Conservation (phyloP, 2,329 filamentous ascomycete species). For the Colletotrichum sp. region DNA sequence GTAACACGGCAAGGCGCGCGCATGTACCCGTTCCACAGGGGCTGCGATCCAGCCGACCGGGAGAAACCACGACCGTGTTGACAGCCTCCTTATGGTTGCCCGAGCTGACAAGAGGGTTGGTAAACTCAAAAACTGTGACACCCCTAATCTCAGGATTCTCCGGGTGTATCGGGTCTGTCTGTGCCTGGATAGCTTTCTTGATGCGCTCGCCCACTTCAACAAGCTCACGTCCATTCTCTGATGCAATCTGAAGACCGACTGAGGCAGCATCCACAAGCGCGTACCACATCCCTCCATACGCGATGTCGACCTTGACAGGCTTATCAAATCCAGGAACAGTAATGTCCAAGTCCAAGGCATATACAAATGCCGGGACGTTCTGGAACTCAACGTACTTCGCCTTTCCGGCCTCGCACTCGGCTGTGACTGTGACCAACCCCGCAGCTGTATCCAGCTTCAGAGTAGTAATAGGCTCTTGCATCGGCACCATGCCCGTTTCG, state of each 20-base stretch:
- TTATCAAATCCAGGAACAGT: conserved; percentile 44
- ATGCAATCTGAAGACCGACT: conserved; percentile 38
- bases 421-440: conserved; percentile 43
- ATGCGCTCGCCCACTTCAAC: conserved; percentile 47
- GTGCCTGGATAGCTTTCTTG: conserved; percentile 39
- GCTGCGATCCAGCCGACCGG: conserved; percentile 49
- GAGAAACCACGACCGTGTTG: conserved; percentile 49
- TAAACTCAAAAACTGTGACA: conserved; percentile 44
- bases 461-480: conserved; percentile 47
- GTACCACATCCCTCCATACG: conserved; percentile 52
- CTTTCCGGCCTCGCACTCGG: conserved; percentile 44
- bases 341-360: conserved; percentile 41
- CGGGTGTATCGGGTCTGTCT: conserved; percentile 44
- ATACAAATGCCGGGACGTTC: conserved; percentile 49
- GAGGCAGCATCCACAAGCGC: conserved; percentile 43
- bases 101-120: conserved; percentile 32
- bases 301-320: conserved; percentile 44
- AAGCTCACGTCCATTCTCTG: conserved; percentile 34
- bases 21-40: conserved; percentile 51
- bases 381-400: conserved; percentile 48
- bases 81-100: conserved; percentile 30
- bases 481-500: conserved; percentile 51
- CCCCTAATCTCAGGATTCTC: conserved; percentile 46
- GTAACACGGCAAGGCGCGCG: conserved; percentile 47
- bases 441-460: conserved; percentile 49